Evolutionary conservation across 2,329 filamentous ascomycete species (phyloP).

Genomic region (Eutypa lata): DNA sequence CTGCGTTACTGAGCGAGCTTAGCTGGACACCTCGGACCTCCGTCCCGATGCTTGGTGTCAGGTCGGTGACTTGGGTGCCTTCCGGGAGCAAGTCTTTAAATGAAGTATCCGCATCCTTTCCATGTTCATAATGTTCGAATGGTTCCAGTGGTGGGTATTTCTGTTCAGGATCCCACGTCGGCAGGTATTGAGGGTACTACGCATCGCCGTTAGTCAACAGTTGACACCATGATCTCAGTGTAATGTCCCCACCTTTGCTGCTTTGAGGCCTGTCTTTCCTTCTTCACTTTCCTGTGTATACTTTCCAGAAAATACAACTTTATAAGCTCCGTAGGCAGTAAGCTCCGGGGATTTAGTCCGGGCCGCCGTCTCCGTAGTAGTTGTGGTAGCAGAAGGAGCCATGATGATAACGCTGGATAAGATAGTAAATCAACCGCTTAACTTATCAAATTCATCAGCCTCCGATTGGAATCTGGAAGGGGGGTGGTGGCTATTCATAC

Average conservation of each 20-base stretch:
- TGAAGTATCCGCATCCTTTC: constrained; percentile 67
- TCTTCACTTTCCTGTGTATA: constrained; percentile 27
- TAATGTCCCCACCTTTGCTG: constrained; percentile 18
- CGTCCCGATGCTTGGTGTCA: constrained; percentile 72
- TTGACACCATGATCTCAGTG: not conserved
- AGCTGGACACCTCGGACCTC: constrained; percentile 71
- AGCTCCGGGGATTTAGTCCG: constrained; percentile 15
- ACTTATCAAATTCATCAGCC: not conserved
- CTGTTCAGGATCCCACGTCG: constrained; percentile 65
- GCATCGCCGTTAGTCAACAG: constrained; percentile 9
- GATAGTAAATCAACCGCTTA: constrained; percentile 2
- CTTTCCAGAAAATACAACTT: constrained; percentile 20
- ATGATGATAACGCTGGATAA: constrained; percentile 13
- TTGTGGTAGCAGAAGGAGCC: constrained; percentile 28
- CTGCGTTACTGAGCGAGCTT: constrained; percentile 62
- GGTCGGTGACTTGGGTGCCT: constrained; percentile 50
- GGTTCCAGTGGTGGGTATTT: constrained; percentile 63
- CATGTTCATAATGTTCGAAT: constrained; percentile 73
- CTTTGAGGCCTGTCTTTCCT: constrained; percentile 24
- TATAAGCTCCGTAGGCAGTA: constrained; percentile 22
- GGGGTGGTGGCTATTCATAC: not conserved
- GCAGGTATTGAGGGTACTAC: constrained; percentile 69
- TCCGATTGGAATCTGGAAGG: not conserved
- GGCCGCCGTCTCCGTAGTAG: constrained; percentile 21
- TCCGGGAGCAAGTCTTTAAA: constrained; percentile 66